Evolutionary conservation across 495 filamentous ascomycete genomes (phyloP), one percentile per base, ranked within the genome.

Genomic region (Aspergillus conjunctus): DNA sequence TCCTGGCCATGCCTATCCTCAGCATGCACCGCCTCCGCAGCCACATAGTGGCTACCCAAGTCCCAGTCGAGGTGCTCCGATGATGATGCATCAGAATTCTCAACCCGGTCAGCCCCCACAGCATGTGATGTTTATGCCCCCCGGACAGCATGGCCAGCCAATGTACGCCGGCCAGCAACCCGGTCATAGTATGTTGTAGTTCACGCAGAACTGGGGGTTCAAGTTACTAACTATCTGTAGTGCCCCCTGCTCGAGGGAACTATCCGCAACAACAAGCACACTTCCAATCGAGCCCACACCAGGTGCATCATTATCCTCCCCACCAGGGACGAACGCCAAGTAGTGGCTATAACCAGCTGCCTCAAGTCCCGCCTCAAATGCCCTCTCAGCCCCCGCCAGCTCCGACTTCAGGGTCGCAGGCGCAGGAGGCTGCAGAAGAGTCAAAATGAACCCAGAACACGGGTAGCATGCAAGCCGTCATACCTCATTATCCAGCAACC

Each of bases 41-140:
- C 81, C 84, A 12, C 81, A 88, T 3, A 93, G 87, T 66, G 90
- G 90, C 17, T 96, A 88, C 73, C 89, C 90, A n/a, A 93, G 90
- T 67, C 91, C 91, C 1, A 85, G 90, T 53, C 83, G 90, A 18
- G 84, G 83, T 26, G 84, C 89, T 1, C 91, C 90, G 3, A 88
- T 93, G 77, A 93, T 93, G 90, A 90, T 91, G 84, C 88, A 91
- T 66, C 81, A 85, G 71, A 87, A 87, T 52, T 92, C 89, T 20
- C 89, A 91, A 62, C 87, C 88, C 61, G 88, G 88, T 15, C 88
- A 91, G 62, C 75, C 77, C 48, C 75, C 80, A 7, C 80, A 79
- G 59, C 71, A 71, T 54, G 78, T 81, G 51, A 83, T 90, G 68
- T 90, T 83, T 53, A 87, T 90, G 85, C 83, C 83, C 56, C 87